Conservation (phyloP, 2,329 filamentous ascomycete species). For the Periglandula ipomoeae region DNA sequence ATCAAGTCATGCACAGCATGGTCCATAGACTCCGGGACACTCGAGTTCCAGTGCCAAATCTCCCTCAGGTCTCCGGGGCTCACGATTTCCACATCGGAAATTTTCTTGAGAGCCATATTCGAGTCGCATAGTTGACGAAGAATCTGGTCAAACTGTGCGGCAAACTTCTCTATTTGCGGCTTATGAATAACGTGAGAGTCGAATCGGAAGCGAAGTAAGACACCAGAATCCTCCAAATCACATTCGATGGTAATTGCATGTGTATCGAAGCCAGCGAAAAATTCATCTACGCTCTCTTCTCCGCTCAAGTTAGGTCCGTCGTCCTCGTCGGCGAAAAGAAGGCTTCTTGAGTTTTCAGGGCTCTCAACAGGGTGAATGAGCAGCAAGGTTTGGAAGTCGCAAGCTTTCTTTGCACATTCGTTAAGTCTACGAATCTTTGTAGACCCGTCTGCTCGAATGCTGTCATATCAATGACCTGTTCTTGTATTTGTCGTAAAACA, state of each 20-base stretch:
- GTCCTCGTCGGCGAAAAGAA: neutral
- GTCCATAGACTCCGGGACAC: slow-evolving; percentile 7
- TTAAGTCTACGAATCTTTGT: neutral
- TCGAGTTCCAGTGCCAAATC: slow-evolving; percentile 13
- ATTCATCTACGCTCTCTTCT: neutral
- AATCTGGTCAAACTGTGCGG: neutral
- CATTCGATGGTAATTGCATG: slow-evolving; percentile 4
- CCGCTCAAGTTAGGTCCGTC: neutral
- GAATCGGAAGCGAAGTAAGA: slow-evolving; percentile 1
- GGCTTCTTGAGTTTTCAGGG: neutral
- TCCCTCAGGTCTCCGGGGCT: slow-evolving; percentile 1
- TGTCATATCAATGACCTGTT: slow-evolving; percentile 4
- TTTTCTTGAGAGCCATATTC: neutral
- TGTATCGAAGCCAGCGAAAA: neutral
- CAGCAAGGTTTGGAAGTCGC: slow-evolving; percentile 8
- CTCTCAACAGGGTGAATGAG: slow-evolving; percentile 11
- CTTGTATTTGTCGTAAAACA: slow-evolving; percentile 28
- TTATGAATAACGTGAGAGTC: slow-evolving; percentile 2
- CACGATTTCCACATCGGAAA: slow-evolving; percentile 1
- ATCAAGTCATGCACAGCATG: slow-evolving; percentile 15
- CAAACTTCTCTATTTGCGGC: neutral
- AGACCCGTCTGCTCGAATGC: slow-evolving; percentile 6
- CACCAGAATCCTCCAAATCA: neutral
- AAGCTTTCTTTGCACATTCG: neutral
- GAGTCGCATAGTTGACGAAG: slow-evolving; percentile 1